phyloP scores from a whole-genome alignment of 148 eudicot genomes.

The Rheum nobile region DNA sequence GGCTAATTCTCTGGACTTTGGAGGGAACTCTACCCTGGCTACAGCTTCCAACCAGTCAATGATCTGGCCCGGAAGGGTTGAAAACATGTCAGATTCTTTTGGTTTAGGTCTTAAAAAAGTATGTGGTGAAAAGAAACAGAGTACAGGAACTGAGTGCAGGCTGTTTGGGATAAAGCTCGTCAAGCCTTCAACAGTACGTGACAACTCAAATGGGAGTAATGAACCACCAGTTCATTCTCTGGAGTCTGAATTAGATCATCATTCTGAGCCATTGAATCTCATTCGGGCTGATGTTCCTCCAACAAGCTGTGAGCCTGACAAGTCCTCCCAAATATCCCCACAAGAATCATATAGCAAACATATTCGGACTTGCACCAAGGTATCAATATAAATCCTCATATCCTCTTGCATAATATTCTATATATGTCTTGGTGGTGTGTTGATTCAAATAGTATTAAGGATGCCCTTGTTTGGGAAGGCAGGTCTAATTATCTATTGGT shows the following conservation, averaged over 20 bases:
- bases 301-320: constrained; percentile 53
- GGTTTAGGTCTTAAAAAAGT: constrained; percentile 34
- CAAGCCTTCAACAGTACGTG: constrained; percentile 34
- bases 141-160: constrained; percentile 47
- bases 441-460: too few relatives aligned
- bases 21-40: constrained; percentile 31
- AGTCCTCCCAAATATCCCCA: constrained; percentile 44
- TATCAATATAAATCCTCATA: constrained; percentile 9
- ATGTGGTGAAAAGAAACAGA: constrained; percentile 48
- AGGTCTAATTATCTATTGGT: background rate
- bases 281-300: constrained; percentile 51
- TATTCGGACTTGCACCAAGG: constrained; percentile 87
- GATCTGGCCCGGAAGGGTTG: constrained; percentile 40
- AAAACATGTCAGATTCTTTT: constrained; percentile 39
- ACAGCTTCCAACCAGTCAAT: constrained; percentile 31
- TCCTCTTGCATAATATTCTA: background rate
- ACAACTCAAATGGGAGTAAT: constrained; percentile 29
- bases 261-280: constrained; percentile 48
- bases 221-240: constrained; percentile 37
- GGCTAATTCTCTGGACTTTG: constrained; percentile 28
- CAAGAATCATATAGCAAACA: constrained; percentile 64
- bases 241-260: constrained; percentile 51
- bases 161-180: constrained; percentile 77
- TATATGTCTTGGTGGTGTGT: background rate
- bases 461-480: background rate